Percentiles rank a stretch among this genome's conserved stretches.
Conservation (phyloP, 176 grass and related monocot genomes). For the maize (Zea mays) region DNA sequence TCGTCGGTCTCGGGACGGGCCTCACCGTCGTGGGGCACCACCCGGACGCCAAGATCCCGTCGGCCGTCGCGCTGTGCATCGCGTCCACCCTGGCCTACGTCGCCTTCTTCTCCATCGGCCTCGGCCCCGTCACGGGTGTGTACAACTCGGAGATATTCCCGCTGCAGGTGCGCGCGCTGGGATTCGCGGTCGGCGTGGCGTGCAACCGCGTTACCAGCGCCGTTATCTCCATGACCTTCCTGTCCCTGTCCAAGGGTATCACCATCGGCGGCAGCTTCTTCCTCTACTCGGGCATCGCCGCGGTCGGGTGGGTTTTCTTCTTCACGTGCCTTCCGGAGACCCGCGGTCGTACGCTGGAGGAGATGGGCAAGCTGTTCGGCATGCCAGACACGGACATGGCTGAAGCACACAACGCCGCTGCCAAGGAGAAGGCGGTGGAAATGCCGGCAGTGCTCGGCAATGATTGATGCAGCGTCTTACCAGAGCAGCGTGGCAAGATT, state of each 20-base stretch:
- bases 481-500: too few relatives aligned
- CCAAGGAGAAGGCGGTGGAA: background rate
- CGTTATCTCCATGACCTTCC: conserved; percentile 77
- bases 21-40: conserved; percentile 48
- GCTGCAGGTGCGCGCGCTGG: conserved; percentile 64
- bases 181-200: conserved; percentile 53
- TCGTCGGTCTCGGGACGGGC: conserved; percentile 50
- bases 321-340: conserved; percentile 50
- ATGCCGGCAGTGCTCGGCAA: background rate
- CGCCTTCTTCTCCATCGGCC: conserved; percentile 70
- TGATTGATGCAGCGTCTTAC: too few relatives aligned
- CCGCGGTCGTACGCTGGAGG: conserved; percentile 52
- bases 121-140: conserved; percentile 70
- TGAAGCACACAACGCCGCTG: background rate
- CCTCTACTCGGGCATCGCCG: conserved; percentile 46
- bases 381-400: background rate
- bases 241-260: conserved; percentile 63
- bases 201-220: conserved; percentile 71
- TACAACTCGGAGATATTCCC: conserved; percentile 74
- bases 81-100: conserved; percentile 54
- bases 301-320: conserved; percentile 49
- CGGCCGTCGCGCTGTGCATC: conserved; percentile 63
- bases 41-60: conserved; percentile 34
- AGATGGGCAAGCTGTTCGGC: conserved; percentile 61
- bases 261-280: conserved; percentile 80